These are phyloP conservation scores for Primulina huaijiensis DNA, from an alignment of 257 asterid species.

Conservation along the genomic window DNA sequence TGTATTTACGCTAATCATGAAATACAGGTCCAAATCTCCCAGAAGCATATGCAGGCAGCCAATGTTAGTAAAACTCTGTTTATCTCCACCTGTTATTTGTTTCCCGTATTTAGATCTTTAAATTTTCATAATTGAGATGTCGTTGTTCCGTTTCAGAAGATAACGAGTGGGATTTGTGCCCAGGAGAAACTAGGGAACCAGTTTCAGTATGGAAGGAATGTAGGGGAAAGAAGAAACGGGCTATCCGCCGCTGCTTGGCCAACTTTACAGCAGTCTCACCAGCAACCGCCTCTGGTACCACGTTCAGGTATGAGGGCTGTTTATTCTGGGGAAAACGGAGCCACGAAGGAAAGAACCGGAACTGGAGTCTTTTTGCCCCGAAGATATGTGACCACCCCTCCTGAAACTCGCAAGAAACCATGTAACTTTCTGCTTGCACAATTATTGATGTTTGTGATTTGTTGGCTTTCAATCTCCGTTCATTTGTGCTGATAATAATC, in stretches of 20 bases:
- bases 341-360: constrained; percentile 63
- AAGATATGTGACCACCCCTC: constrained; percentile 31
- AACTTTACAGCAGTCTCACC: constrained; percentile 43
- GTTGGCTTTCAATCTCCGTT: neutral
- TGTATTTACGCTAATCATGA: constrained; percentile 22
- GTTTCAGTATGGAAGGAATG: constrained; percentile 29
- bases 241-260: constrained; percentile 53
- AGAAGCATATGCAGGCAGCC: constrained; percentile 45
- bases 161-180: constrained; percentile 33
- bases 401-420: constrained; percentile 46
- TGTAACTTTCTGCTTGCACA: constrained; percentile 30
- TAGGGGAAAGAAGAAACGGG: constrained; percentile 14
- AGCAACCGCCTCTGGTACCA: constrained; percentile 29
- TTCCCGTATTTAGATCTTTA: neutral
- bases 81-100: neutral
- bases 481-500: constrained; percentile 8
- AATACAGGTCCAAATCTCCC: constrained; percentile 33
- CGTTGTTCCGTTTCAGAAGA: constrained; percentile 38
- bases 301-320: constrained; percentile 63
- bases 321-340: constrained; percentile 51
- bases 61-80: constrained; percentile 26
- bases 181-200: constrained; percentile 33
- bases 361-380: constrained; percentile 90
- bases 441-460: neutral
- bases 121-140: neutral